Percentiles rank a stretch among this genome's conserved stretches.
Evolutionary conservation across 2,329 filamentous ascomycete genomes (phyloP).

Genomic region (Paracamarosporium sp.): DNA sequence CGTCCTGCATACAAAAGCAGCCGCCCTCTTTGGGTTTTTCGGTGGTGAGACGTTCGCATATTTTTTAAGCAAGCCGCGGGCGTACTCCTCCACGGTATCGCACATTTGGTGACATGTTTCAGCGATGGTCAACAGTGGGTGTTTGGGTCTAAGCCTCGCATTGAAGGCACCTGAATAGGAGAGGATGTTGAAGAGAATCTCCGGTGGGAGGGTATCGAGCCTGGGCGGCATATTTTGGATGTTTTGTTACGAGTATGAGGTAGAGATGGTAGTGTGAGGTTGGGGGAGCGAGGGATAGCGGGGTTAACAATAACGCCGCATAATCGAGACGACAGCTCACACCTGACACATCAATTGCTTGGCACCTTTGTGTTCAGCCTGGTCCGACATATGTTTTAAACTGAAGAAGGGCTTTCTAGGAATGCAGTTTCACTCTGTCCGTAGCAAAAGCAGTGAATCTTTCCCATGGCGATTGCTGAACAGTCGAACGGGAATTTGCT

Average conservation of each 20-base stretch:
- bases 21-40: conserved; percentile 14
- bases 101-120: conserved; percentile 30
- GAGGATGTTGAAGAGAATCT: conserved; percentile 38
- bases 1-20: conserved; percentile 21
- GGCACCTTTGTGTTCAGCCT: no score
- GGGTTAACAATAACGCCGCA: background rate
- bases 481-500: no score
- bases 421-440: no score
- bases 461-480: no score
- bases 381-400: no score
- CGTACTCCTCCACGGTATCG: conserved; percentile 36
- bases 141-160: conserved; percentile 2
- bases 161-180: conserved; percentile 22
- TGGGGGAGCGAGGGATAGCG: background rate
- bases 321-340: no score
- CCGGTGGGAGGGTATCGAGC: conserved; percentile 32
- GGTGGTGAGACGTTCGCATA: conserved; percentile 25
- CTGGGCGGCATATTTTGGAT: conserved; percentile 4
- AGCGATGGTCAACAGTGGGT: conserved; percentile 33
- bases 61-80: conserved; percentile 32
- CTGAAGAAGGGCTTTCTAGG: no score
- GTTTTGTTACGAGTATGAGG: background rate
- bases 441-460: no score
- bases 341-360: no score
- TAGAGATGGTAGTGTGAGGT: background rate